A percentile compares a stretch with the other conserved stretches of the same genome.
phyloP scores from a whole-genome alignment of 2,329 filamentous ascomycete species.

The Hymenoscyphus salicellus region DNA sequence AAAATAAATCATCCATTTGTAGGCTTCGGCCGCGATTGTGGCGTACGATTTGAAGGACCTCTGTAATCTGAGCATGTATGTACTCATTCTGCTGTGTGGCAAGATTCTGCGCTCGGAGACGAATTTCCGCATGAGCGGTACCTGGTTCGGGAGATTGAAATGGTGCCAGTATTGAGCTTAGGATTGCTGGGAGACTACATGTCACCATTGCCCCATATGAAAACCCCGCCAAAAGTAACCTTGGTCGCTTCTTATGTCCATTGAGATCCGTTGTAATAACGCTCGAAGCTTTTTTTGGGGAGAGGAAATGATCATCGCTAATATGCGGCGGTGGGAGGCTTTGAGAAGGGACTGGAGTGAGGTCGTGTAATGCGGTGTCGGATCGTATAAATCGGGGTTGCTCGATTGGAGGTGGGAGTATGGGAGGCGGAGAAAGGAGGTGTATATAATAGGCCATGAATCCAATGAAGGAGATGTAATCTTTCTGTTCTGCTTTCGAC shows the following conservation, averaged over 20 bases:
- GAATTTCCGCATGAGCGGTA: constrained; percentile 65
- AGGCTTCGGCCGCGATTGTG: constrained; percentile 22
- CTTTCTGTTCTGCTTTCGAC: constrained; percentile 71
- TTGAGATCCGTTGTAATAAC: background rate
- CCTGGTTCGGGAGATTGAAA: constrained; percentile 58
- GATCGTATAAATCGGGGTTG: constrained; percentile 17
- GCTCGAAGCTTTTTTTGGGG: background rate
- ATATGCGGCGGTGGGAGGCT: constrained; percentile 16
- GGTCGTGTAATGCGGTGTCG: constrained; percentile 21
- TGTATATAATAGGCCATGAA: constrained; percentile 75
- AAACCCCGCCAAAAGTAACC: constrained; percentile 71
- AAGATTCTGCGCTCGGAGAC: constrained; percentile 65
- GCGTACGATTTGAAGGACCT: constrained; percentile 17
- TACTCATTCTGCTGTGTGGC: constrained; percentile 56
- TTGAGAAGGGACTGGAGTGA: constrained; percentile 31
- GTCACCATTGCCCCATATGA: constrained; percentile 88
- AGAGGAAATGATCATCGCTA: constrained; percentile 11
- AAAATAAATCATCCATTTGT: constrained; percentile 19
- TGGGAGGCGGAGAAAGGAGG: constrained; percentile 35
- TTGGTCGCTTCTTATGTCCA: constrained; percentile 18
- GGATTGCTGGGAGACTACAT: constrained; percentile 62
- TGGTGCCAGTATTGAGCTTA: constrained; percentile 41
- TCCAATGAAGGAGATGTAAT: constrained; percentile 79
- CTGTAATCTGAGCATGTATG: constrained; percentile 22
- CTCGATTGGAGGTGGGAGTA: constrained; percentile 5